Evolutionary conservation across 768 basidiomycete species (phyloP).

Genomic region (Leucogyrophana mollusca): DNA sequence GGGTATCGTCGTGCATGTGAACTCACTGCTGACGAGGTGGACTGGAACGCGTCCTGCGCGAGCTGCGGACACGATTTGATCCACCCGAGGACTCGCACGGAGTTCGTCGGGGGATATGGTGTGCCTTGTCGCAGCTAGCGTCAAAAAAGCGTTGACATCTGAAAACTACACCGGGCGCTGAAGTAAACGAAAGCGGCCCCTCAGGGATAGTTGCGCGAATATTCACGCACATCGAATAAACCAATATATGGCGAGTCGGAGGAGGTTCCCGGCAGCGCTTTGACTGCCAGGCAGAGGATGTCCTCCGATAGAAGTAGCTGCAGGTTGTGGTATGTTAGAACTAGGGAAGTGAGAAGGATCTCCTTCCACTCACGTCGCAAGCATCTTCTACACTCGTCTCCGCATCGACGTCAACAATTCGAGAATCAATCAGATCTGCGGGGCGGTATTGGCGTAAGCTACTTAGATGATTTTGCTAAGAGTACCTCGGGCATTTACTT

Average conservation of each 20-base stretch:
- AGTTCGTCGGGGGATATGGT: constrained; percentile 62
- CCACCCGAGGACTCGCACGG: constrained; percentile 54
- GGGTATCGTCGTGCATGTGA: neutral
- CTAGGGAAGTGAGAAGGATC: neutral
- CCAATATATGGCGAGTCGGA: constrained; percentile 42
- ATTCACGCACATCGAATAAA: constrained; percentile 67
- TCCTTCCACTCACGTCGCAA: constrained; percentile 57
- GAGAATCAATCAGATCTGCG: constrained; percentile 69
- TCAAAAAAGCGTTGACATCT: constrained; percentile 86
- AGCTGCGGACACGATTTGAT: constrained; percentile 73
- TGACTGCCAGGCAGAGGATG: constrained; percentile 65
- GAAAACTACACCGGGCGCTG: constrained; percentile 54
- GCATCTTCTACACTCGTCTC: constrained; percentile 79
- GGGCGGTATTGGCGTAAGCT: neutral
- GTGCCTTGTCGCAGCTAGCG: constrained; percentile 77
- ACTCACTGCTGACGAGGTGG: constrained; percentile 74
- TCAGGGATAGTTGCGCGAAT: neutral
- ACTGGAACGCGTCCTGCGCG: constrained; percentile 73
- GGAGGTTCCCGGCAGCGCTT: constrained; percentile 24
- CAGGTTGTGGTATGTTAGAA: constrained; percentile 2
- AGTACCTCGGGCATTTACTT: constrained; percentile 57
- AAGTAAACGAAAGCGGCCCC: constrained; percentile 1
- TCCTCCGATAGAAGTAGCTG: constrained; percentile 65
- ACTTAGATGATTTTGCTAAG: too few species aligned
- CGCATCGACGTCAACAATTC: constrained; percentile 64